Base-by-base conservation (phyloP, 768 basidiomycete species). In the Naematelia encephala region DNA sequence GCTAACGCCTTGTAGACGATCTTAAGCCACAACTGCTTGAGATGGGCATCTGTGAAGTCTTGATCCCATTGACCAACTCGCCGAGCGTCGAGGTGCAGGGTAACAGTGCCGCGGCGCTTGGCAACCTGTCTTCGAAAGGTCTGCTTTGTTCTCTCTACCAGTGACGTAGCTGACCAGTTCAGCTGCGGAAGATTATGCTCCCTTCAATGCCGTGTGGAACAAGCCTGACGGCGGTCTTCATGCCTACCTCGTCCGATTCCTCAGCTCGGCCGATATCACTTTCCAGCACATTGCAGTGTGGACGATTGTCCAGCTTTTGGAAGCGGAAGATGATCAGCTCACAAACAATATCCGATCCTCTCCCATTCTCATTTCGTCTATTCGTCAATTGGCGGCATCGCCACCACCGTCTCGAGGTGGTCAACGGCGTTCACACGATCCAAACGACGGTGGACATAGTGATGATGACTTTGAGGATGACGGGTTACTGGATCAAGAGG, bases 241-340 rank as follows among this genome's bases (percentile, higher is more conserved):
- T 76, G 84, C 84, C 60, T 99, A 99, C 79, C 82, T 99, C 45
- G 87, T 90, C 74, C 85, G 90, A 46, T 99, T 99, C 85, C 79
- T 99, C 67, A 90, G 85, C 43, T 93, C 90, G 72, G 81, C 88
- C 4, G 96, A 99, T 72, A 87, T 90, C 13, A 99, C 96, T 0
- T 99, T 99, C 87, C 93, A 97, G 77, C 96, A 99, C 74, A 99
- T 98, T 63, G 96, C 96, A 29, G 92, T 99, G 45, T 99, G 96
- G 96, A 97, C 96, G 0, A 93, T 98, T 66, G 93, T 97, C 23
- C 96, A 99, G 74, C 80, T 99, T 21, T 82, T 99, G 25, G 96
- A 99, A 76, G 94, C 94, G n/a, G 89, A 90, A 61, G 92, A 98
- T 77, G 87, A 89, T 19, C 87, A 90, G 73, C 81, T 98, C 43